These are phyloP conservation scores for Baudoinia panamericana DNA, from an alignment of 495 filamentous ascomycete genomes.

Conservation along the genomic window DNA sequence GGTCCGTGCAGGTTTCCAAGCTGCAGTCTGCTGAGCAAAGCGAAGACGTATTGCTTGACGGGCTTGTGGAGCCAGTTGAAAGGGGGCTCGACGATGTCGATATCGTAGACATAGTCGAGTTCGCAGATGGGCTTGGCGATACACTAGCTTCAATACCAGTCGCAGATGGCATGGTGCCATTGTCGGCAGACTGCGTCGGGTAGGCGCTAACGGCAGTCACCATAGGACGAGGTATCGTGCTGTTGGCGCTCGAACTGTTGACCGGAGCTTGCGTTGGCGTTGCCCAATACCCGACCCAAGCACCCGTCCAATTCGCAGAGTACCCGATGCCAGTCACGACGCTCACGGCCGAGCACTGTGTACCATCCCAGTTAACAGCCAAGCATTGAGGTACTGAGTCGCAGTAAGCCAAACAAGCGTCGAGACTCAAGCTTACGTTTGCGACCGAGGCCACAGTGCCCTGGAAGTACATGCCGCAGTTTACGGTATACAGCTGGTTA, in stretches of 20 bases:
- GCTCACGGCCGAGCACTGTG: neutral
- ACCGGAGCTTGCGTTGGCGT: neutral
- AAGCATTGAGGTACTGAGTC: neutral
- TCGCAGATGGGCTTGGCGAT: conserved; percentile 2
- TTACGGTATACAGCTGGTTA: conserved; percentile 1
- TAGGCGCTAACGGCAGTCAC: neutral
- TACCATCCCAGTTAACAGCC: neutral
- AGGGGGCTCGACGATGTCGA: neutral
- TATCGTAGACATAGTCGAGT: neutral
- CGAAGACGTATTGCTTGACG: neutral
- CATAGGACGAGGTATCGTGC: neutral
- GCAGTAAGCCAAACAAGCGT: neutral
- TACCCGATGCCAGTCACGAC: neutral
- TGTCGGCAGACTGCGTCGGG: too few relatives aligned
- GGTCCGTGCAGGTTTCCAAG: neutral
- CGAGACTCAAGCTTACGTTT: neutral
- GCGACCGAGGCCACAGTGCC: neutral
- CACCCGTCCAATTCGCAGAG: conserved; percentile 1
- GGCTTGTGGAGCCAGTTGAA: neutral
- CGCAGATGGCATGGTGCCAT: too few relatives aligned
- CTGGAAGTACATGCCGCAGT: conserved; percentile 2
- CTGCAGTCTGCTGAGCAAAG: neutral
- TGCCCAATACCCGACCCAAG: conserved; percentile 1
- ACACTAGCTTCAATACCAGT: neutral
- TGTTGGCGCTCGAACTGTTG: neutral